Base-by-base conservation (phyloP, 805 yeast species). In the Isabelozyma heimii region DNA sequence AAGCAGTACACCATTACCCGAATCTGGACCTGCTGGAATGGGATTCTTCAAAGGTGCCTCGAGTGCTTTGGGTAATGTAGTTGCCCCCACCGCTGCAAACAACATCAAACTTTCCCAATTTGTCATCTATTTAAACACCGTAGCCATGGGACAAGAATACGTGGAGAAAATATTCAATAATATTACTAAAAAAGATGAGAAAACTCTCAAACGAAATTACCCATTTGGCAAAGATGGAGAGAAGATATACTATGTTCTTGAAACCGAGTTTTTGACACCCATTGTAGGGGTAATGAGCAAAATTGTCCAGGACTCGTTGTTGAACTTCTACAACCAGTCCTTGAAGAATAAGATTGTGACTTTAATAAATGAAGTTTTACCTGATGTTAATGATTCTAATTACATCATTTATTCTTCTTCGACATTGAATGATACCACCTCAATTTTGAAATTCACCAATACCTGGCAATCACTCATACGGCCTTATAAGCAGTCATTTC, bases 91-190 rank as follows among this genome's bases (percentile, higher is more conserved):
- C 43, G 45, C 62, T n/a, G 77, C 79, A 8, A 73, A 70, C 49
- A 65, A 68, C 43, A 69, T 76, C 4, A 76, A 80, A 49, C 63
- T 88, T 13, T 76, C 81, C 30, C 80, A 79, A 13, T 91, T 82
- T 60, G 68, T 90, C 39, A 70, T 88, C 1, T 80, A 85, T 50
- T 70, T 91, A 50, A 91, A 92, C 65, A 84, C 95, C 1, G 72
- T 91, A 4, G 82, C 85, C 9, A 68, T 84, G 40, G 83, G 87
- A 20, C 76, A 79, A 17, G 75, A 71, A 7, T 87, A 89, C 58
- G 72, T 87, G 33, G 63, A 67, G 10, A 81, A 79, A 49, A 66
- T 89, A 37, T 55, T 83, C 8, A 67, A 63, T n/a, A 78, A 79
- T 43, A 53, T 80, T 37, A 60, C 60, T 3, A 58, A 54, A 40